phyloP scores from a whole-genome alignment of 176 grass and related monocot genomes.

The Eleusine indica region DNA sequence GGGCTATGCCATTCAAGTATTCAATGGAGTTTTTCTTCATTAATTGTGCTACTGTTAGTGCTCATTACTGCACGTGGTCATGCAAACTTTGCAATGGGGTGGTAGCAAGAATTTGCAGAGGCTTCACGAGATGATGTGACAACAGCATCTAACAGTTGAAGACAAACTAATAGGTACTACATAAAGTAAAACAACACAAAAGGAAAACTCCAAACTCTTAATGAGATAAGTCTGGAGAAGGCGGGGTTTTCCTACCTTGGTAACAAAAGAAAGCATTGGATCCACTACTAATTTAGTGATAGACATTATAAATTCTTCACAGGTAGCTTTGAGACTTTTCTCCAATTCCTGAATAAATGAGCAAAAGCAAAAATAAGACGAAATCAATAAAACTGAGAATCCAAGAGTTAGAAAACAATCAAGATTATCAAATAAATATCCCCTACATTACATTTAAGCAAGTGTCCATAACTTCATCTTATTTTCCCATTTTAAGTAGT shows the following conservation, averaged over 20 bases:
- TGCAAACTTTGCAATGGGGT: not conserved
- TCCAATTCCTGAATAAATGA: conserved; percentile 82
- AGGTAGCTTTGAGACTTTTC: conserved; percentile 90
- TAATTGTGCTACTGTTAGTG: not conserved
- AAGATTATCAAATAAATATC: not conserved
- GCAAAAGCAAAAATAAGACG: conserved; percentile 8
- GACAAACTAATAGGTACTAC: not conserved
- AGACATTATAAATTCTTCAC: conserved; percentile 99
- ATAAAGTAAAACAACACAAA: not conserved
- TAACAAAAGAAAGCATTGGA: conserved; percentile 98
- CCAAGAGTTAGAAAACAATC: not conserved
- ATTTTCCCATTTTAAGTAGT: not conserved
- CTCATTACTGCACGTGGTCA: not conserved
- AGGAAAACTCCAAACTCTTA: not conserved
- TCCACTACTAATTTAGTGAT: conserved; percentile 97
- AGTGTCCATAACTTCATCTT: conserved; percentile 15
- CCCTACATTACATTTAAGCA: conserved; percentile 24
- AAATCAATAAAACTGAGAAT: conserved; percentile 30
- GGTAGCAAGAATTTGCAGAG: not conserved
- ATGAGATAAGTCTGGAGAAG: not conserved
- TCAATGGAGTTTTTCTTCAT: not conserved
- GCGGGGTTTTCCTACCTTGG: conserved; percentile 63
- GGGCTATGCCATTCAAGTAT: not conserved
- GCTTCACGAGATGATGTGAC: not conserved
- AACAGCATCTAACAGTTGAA: not conserved